Evolutionary conservation across 495 filamentous ascomycete species (phyloP), one percentile per base, ranked within the genome.

Genomic region (Letharia columbiana): DNA sequence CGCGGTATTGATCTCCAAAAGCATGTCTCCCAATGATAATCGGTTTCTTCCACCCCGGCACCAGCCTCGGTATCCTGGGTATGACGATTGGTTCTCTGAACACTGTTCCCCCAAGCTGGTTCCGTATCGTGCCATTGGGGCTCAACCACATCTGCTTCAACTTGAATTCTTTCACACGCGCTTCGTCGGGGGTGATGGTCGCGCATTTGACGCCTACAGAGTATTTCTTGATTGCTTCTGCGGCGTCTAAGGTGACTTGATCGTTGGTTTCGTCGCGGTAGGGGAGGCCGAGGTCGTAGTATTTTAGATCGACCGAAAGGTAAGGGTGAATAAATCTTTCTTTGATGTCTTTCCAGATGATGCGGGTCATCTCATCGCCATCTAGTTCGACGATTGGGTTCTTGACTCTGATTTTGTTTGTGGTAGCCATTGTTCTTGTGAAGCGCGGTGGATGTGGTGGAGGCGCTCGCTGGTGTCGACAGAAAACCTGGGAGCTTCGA

Each of bases 121-220:
- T 98, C 74, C 94, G 87, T 81, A 98, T 98, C 58, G 94, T 98
- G 72, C 94, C 94, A 76, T 98, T 98, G 73, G 94, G 94, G 64
- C 90, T 95, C 63, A 97, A 84, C 94, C 94, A 98, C 94, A 98
- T 97, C 79, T 97, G 86, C 90, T 98, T 98, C 69, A 98, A 83
- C 72, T 95, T 89, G 79, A 98, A 98, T 78, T 98, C 94, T 83
- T 97, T 84, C 28, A 98, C 92, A 75, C 94, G 86, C 64, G 86
- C 89, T 81, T 98, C 92, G 77, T 98, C 94, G 31, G 94, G 94
- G 65, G 94, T 98, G 80, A 98, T 98, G 74, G 94, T 98, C 65
- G 94, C 94, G 78, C 94, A 98, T 84, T 98, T 98, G 77, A 98
- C 91, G 77, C 94, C 94, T 62, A 98, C 94, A 61, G 87, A 89